These are phyloP conservation scores for Venturia aucupariae DNA, from an alignment of 2,329 filamentous ascomycete species.

Conservation along the genomic window DNA sequence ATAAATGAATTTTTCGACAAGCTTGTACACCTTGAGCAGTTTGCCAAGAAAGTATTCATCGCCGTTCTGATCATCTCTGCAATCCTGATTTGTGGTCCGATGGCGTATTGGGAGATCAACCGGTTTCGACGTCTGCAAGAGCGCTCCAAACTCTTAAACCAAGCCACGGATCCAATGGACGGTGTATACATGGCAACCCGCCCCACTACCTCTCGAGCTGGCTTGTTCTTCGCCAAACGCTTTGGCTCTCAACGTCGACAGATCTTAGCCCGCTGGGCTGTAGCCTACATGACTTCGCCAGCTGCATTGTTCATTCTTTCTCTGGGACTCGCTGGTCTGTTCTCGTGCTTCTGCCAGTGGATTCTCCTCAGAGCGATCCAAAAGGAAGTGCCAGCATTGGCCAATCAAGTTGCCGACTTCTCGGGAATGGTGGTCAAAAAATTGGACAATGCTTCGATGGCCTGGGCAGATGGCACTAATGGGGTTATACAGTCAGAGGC, in stretches of 20 bases:
- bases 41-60: slow-evolving; percentile 66
- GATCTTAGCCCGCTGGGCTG: slow-evolving; percentile 68
- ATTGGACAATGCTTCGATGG: slow-evolving; percentile 61
- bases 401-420: slow-evolving; percentile 67
- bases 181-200: slow-evolving; percentile 80
- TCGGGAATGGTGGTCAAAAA: slow-evolving; percentile 66
- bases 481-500: slow-evolving; percentile 56
- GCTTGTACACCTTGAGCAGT: slow-evolving; percentile 56
- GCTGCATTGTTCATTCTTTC: slow-evolving; percentile 80
- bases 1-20: slow-evolving; percentile 77
- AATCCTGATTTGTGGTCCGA: slow-evolving; percentile 62
- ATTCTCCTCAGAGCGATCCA: slow-evolving; percentile 66
- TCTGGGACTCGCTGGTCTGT: slow-evolving; percentile 70
- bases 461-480: slow-evolving; percentile 73
- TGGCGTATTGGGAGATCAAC: slow-evolving; percentile 72
- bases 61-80: slow-evolving; percentile 64
- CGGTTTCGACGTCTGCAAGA: slow-evolving; percentile 66
- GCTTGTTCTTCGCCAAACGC: slow-evolving; percentile 58
- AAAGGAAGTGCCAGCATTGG: slow-evolving; percentile 66
- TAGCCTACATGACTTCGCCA: slow-evolving; percentile 79
- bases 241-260: slow-evolving; percentile 57
- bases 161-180: slow-evolving; percentile 72
- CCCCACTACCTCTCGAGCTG: slow-evolving; percentile 63
- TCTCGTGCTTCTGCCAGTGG: slow-evolving; percentile 75
- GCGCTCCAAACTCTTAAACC: slow-evolving; percentile 57